A percentile compares a stretch with the other conserved stretches of the same genome.
These are phyloP conservation scores for Pleurostoma richardsiae DNA, from an alignment of 2,329 filamentous ascomycete species.

Conservation along the genomic window DNA sequence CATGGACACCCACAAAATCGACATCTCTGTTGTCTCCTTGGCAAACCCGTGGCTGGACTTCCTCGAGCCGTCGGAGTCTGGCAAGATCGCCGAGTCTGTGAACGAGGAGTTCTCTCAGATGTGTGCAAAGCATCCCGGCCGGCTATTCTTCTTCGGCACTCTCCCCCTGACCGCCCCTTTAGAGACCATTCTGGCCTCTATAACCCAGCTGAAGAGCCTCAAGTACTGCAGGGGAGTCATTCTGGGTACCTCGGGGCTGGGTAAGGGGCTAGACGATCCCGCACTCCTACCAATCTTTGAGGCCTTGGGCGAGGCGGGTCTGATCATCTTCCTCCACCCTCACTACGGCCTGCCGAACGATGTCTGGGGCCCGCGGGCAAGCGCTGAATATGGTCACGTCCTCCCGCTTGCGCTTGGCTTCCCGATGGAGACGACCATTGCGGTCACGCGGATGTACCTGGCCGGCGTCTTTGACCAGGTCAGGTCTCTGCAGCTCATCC, in stretches of 20 bases:
- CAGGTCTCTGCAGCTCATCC: constrained; percentile 62
- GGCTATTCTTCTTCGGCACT: constrained; percentile 78
- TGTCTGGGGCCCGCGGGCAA: constrained; percentile 70
- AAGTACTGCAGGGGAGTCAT: constrained; percentile 78
- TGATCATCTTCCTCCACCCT: constrained; percentile 80
- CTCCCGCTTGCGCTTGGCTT: constrained; percentile 82
- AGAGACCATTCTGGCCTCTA: constrained; percentile 57
- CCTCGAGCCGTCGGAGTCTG: constrained; percentile 55
- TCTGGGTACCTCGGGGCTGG: constrained; percentile 78
- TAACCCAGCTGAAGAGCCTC: constrained; percentile 56
- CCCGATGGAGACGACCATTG: constrained; percentile 89
- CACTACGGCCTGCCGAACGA: constrained; percentile 82
- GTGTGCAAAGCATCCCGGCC: constrained; percentile 60
- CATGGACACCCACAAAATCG: constrained; percentile 80
- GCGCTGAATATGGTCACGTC: constrained; percentile 75
- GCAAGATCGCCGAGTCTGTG: constrained; percentile 58
- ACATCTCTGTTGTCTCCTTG: constrained; percentile 78
- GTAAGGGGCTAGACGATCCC: constrained; percentile 74
- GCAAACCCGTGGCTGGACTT: constrained; percentile 97
- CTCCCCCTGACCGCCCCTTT: constrained; percentile 69
- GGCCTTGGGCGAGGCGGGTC: constrained; percentile 57
- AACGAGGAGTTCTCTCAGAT: constrained; percentile 74
- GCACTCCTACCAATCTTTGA: constrained; percentile 66
- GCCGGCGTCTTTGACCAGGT: constrained; percentile 79
- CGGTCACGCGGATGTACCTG: constrained; percentile 82